phyloP scores from a whole-genome alignment of 2,329 filamentous ascomycete species.

The Didymella segeticola region DNA sequence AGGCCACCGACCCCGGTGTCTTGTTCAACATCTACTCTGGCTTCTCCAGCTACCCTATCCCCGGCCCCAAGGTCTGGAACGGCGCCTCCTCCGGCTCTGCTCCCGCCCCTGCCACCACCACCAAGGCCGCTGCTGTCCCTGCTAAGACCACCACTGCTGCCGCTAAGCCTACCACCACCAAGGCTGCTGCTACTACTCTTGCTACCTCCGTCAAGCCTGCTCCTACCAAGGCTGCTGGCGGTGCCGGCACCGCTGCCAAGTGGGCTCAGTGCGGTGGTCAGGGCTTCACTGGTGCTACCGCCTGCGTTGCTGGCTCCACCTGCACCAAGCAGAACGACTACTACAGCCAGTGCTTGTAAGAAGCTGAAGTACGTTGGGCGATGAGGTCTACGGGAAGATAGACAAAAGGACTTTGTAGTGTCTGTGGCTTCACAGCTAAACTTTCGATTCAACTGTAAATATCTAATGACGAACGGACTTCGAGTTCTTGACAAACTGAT shows the following conservation, averaged over 20 bases:
- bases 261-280: constrained; percentile 55
- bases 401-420: neutral
- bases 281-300: constrained; percentile 50
- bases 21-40: constrained; percentile 52
- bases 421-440: neutral
- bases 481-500: neutral
- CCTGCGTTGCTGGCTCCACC: constrained; percentile 48
- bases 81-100: constrained; percentile 29
- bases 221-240: constrained; percentile 19
- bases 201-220: constrained; percentile 27
- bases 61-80: constrained; percentile 46
- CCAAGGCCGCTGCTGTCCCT: constrained; percentile 8
- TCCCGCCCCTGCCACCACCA: constrained; percentile 22
- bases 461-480: constrained; percentile 14
- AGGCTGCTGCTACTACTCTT: constrained; percentile 23
- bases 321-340: constrained; percentile 54
- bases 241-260: constrained; percentile 24
- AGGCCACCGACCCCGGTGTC: constrained; percentile 48
- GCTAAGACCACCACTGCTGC: constrained; percentile 19
- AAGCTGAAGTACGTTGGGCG: neutral
- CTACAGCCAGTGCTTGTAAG: constrained; percentile 55
- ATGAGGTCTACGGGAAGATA: neutral
- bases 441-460: constrained; percentile 21
- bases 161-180: constrained; percentile 16
- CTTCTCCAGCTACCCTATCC: constrained; percentile 44